Evolutionary conservation across 352 stramenopile species (phyloP).

Genomic region (Globisporangium mamillatum): DNA sequence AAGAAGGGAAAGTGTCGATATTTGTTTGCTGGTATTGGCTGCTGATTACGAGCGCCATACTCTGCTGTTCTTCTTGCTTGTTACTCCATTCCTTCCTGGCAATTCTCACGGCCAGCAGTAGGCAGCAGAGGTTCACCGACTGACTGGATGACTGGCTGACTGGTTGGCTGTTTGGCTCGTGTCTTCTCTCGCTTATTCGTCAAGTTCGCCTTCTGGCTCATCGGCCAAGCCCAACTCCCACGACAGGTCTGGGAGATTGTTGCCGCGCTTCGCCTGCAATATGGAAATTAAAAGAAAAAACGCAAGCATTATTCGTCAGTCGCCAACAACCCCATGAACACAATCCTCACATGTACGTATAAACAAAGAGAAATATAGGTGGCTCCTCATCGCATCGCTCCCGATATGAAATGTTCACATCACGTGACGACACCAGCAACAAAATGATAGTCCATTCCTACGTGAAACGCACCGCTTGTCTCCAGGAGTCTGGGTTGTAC

Average conservation of each 20-base stretch:
- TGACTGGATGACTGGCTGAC: neutral
- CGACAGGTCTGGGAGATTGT: conserved; percentile 73
- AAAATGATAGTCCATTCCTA: neutral
- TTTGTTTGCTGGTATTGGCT: neutral
- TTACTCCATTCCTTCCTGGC: neutral
- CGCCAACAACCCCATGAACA: neutral
- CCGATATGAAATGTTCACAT: neutral
- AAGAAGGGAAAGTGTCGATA: neutral
- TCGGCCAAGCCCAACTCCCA: conserved; percentile 78
- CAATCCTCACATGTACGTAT: neutral
- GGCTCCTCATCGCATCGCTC: neutral
- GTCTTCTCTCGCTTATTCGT: conserved; percentile 47
- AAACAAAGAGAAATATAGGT: neutral
- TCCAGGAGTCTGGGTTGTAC: conserved; percentile 77
- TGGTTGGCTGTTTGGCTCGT: conserved; percentile 4
- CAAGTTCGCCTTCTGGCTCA: conserved; percentile 81
- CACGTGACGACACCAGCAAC: neutral
- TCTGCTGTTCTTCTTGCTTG: conserved; percentile 1
- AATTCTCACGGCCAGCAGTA: neutral
- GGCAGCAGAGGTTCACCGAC: neutral
- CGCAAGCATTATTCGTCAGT: neutral
- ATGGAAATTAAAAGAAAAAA: conserved; percentile 3
- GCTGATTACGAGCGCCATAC: conserved; percentile 6
- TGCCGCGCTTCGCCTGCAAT: conserved; percentile 62
- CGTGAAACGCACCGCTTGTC: conserved; percentile 60